Evolutionary conservation across 1,284 basidiomycete genomes (phyloP).

Genomic region (Xerocomus alliaceus): DNA sequence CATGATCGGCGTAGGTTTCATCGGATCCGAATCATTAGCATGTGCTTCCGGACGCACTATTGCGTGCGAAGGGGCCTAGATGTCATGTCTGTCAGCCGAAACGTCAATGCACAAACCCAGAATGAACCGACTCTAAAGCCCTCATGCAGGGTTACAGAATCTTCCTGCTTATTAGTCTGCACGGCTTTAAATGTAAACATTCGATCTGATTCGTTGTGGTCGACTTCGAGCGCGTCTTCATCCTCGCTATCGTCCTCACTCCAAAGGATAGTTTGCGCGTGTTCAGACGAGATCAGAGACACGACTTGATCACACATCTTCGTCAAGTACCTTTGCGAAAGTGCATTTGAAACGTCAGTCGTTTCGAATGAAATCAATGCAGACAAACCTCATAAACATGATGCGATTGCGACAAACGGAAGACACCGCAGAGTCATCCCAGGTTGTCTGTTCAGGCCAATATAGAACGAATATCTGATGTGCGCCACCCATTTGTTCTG

Average conservation of each 20-base stretch:
- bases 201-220: constrained; percentile 51
- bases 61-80: constrained; percentile 21
- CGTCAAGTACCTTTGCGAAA: constrained; percentile 54
- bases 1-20: constrained; percentile 13
- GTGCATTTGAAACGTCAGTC: neutral
- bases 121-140: constrained; percentile 50
- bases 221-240: constrained; percentile 35
- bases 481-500: constrained; percentile 3
- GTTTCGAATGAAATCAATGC: neutral
- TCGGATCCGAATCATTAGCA: constrained; percentile 13
- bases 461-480: constrained; percentile 56
- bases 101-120: neutral
- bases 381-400: constrained; percentile 65
- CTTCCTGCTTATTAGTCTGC: constrained; percentile 64
- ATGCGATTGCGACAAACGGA: constrained; percentile 58
- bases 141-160: constrained; percentile 48
- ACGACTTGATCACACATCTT: constrained; percentile 62
- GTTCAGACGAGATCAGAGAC: constrained; percentile 53
- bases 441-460: constrained; percentile 68
- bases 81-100: neutral
- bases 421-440: constrained; percentile 56
- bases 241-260: constrained; percentile 44
- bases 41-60: constrained; percentile 18
- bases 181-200: constrained; percentile 62
- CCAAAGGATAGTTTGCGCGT: constrained; percentile 53